These are phyloP conservation scores for Phoenix dactylifera DNA, from an alignment of 176 grass and related monocot species.

Conservation along the genomic window DNA sequence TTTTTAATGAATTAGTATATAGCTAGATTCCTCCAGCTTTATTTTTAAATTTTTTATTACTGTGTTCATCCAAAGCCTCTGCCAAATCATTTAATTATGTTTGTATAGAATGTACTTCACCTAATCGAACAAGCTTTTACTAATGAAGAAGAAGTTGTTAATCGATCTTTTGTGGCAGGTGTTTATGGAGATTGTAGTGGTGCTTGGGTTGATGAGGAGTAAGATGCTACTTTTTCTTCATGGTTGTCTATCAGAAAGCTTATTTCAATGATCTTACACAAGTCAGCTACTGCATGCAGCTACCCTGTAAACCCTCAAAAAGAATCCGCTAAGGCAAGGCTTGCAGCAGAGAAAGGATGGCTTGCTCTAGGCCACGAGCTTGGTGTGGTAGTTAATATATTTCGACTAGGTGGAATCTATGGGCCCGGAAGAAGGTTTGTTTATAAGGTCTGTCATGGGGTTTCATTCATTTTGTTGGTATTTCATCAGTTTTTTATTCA, in stretches of 20 bases:
- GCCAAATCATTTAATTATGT: no score
- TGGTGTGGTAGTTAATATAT: constrained; percentile 48
- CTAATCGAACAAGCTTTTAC: not conserved
- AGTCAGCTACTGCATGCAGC: constrained; percentile 30
- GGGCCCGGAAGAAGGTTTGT: constrained; percentile 85
- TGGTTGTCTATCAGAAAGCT: not conserved
- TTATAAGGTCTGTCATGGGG: constrained; percentile 6
- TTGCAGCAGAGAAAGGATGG: constrained; percentile 70
- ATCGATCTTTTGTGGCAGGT: constrained; percentile 35
- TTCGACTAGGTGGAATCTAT: constrained; percentile 88
- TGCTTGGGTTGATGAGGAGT: constrained; percentile 74
- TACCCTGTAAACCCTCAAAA: constrained; percentile 53
- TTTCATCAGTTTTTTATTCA: no score
- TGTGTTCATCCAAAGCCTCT: no score
- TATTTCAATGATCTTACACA: not conserved
- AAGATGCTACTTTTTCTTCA: constrained; percentile 10
- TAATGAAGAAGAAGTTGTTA: not conserved
- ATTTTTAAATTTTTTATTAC: no score
- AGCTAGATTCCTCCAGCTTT: no score
- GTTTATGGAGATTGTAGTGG: constrained; percentile 89
- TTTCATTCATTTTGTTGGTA: no score
- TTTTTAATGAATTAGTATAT: no score
- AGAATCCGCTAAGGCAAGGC: constrained; percentile 45
- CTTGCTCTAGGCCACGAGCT: constrained; percentile 32
- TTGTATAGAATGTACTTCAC: no score